Evolutionary conservation across 1,284 basidiomycete genomes (phyloP).

Genomic region (Abortiporus biennis): DNA sequence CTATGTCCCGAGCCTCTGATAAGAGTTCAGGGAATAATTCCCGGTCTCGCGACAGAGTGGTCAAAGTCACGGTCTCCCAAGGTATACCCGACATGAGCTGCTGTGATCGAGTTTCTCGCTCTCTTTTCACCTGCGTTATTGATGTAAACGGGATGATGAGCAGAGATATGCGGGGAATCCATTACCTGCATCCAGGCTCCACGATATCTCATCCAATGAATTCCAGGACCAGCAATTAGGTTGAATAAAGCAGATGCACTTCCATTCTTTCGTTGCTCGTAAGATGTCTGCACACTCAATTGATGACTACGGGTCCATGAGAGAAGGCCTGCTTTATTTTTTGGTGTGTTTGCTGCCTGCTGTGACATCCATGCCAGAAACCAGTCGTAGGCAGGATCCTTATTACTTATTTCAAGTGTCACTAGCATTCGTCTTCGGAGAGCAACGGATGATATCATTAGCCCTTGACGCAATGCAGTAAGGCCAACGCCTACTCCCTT

Average conservation of each 20-base stretch:
- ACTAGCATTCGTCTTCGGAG: conserved; percentile 91
- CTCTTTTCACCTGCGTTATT: conserved; percentile 73
- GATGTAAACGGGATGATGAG: neutral
- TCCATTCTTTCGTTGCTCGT: conserved; percentile 86
- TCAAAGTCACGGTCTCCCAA: conserved; percentile 97
- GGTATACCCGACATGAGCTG: conserved; percentile 89
- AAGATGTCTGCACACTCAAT: conserved; percentile 89
- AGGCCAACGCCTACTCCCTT: conserved; percentile 86
- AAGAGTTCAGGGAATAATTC: conserved; percentile 78
- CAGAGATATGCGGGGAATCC: conserved; percentile 15
- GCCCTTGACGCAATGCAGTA: conserved; percentile 66
- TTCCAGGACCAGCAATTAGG: conserved; percentile 93
- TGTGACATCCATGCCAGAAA: conserved; percentile 96
- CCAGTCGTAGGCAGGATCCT: conserved; percentile 95
- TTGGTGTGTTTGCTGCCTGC: conserved; percentile 33
- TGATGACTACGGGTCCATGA: conserved; percentile 78
- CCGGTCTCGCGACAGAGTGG: conserved; percentile 85
- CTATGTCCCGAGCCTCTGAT: conserved; percentile 84
- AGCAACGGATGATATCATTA: conserved; percentile 65
- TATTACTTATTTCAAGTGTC: conserved; percentile 93
- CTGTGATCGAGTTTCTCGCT: conserved; percentile 90
- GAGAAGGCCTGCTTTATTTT: conserved; percentile 21
- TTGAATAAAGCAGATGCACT: conserved; percentile 85
- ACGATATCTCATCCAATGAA: conserved; percentile 87
- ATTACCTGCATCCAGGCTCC: conserved; percentile 93